Base-by-base conservation (phyloP, 2,329 filamentous ascomycete species). In the Fusarium mexicanum region DNA sequence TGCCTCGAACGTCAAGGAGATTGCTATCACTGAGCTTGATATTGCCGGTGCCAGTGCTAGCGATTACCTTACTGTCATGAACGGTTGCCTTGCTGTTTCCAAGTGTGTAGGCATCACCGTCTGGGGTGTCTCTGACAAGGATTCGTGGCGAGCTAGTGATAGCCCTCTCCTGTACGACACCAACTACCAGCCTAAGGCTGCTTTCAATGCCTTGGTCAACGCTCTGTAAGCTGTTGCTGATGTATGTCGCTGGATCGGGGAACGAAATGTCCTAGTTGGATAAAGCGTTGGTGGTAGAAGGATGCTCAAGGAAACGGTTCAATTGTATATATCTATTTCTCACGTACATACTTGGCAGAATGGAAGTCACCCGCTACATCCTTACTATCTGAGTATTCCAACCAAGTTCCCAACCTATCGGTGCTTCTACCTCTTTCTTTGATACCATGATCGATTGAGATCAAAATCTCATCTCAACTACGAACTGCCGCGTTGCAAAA, bases 1-100 rank as follows among this genome's bases (percentile, higher is more conserved):
- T 38, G 81, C 79, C 17, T 83, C 86, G 20, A 80, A 85, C 24
- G 81, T 81, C 51, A 87, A 88, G 77, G 90, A 93, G 77, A 86
- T 91, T 38, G 91, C 91, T 11, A 85, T 92, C 55, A 93, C 91
- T 4, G 91, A 93, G 83, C 85, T 93, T 29, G 92, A 94, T 77
- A 93, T 94, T 76, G 86, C 87, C 58, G 83, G 84, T 26, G 90
- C 89, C 13, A 83, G 86, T 24, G 74, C 86, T 9, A 81, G 81
- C 26, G 91, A 93, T 79, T 93, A 91, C 76, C 81, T 86, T n/a
- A 85, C 87, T 47, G 86, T 89, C 29, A 85, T 86, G 70, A 85
- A 88, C 54, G 91, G 88, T 12, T 93, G 91, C 76, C 79, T 91
- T 38, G 82, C 86, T 26, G 83, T 90, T 54, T 67, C 84, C 12